Base-by-base conservation (phyloP, 192 early-diverging fungal genomes). In the Backusella sp. region DNA sequence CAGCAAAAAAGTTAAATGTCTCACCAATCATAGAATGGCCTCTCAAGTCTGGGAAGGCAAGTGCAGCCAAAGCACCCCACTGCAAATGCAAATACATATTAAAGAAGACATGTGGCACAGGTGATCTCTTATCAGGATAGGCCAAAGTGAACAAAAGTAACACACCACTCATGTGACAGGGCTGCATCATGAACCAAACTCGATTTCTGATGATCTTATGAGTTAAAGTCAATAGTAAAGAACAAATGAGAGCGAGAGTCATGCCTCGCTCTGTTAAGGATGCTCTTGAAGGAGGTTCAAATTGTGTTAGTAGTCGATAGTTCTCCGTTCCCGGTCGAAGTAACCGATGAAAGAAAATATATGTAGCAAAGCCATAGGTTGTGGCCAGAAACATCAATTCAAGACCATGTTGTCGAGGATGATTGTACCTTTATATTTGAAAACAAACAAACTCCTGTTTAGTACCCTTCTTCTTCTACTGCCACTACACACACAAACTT, bases 21-120 rank as follows among this genome's bases (percentile, higher is more conserved):
- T 88, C 87, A 46, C 83, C 80, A 75, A 86, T 70, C 23, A 78
- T 66, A 17, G 80, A 52, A 52, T 85, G 82, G 35, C 85, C 86
- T 52, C 86, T 79, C 30, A 88, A 59, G 74, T 88, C 87, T n/a
- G 87, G 87, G 35, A 81, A 80, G 19, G 84, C 66, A 46, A 87
- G 73, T 1, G 87, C 86, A 71, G 82, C 75, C 56, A 88, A 79
- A 52, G 79, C 83, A 53, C 87, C 86, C 87, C 87, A 88, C 72
- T 84, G 79, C 30, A 84, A 84, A 52, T 86, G 85, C 34, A 88
- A 81, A 65, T 88, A 88, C 66, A 88, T 77, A 44, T 88, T 88
- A 56, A 88, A 77, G 34, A 84, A 72, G 35, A 88, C 42, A 66
- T 88, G 79, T 26, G 69, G 73, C 3, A 80, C 53, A 30, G 81